phyloP scores from a whole-genome alignment of 805 yeast genomes.

The Wickerhamiella cacticola region DNA sequence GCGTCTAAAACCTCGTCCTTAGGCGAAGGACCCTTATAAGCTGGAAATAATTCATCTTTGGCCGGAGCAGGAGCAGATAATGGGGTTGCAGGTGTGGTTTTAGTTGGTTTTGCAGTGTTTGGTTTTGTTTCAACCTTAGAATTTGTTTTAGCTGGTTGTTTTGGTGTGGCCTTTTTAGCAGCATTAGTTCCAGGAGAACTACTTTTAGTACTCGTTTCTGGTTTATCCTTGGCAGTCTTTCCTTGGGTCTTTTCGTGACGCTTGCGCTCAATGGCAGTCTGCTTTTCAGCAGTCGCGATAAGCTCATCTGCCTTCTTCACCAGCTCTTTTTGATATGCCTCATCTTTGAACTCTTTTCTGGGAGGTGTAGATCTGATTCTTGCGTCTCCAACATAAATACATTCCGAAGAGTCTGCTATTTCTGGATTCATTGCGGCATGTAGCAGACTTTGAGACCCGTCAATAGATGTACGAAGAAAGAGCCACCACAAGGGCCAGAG shows the following conservation, averaged over 20 bases:
- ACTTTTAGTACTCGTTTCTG: no score
- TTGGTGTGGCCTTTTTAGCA: not conserved
- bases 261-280: slow-evolving; percentile 57
- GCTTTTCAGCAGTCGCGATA: slow-evolving; percentile 53
- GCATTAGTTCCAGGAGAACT: no score
- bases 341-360: slow-evolving; percentile 53
- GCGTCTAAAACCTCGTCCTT: not conserved
- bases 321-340: slow-evolving; percentile 45
- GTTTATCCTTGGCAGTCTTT: not conserved
- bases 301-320: slow-evolving; percentile 49
- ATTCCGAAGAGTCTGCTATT: slow-evolving; percentile 48
- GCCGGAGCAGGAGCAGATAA: not conserved
- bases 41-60: not conserved
- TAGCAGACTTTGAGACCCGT: slow-evolving; percentile 70
- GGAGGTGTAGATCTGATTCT: slow-evolving; percentile 36
- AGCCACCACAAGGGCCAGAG: slow-evolving; percentile 77
- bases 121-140: no score
- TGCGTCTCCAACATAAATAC: slow-evolving; percentile 66
- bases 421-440: slow-evolving; percentile 62
- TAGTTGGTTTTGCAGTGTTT: no score
- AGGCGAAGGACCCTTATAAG: not conserved
- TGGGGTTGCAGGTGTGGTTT: no score
- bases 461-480: slow-evolving; percentile 56
- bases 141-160: no score
- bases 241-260: slow-evolving; percentile 13